phyloP scores from a whole-genome alignment of 2,329 filamentous ascomycete species.

The Uncinocarpus reesii region DNA sequence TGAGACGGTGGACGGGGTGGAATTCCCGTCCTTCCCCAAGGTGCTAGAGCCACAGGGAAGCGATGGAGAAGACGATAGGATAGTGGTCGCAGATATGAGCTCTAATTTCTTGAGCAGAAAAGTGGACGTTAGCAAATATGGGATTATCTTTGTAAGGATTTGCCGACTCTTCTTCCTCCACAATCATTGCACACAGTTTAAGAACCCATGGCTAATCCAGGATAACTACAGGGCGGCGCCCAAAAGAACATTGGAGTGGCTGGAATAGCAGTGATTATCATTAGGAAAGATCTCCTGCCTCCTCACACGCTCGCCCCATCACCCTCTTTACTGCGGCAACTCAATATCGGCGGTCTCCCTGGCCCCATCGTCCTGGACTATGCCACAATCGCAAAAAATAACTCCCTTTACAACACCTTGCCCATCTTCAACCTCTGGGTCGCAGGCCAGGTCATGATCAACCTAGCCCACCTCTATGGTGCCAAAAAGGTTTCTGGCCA shows the following conservation, averaged over 20 bases:
- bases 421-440: conserved; percentile 92
- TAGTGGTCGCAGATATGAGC: conserved; percentile 86
- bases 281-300: conserved; percentile 70
- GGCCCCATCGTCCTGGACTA: conserved; percentile 69
- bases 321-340: conserved; percentile 57
- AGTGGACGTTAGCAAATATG: conserved; percentile 69
- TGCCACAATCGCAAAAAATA: conserved; percentile 78
- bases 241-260: conserved; percentile 89
- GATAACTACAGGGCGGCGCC: conserved; percentile 50
- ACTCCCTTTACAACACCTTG: conserved; percentile 90
- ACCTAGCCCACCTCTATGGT: conserved; percentile 55
- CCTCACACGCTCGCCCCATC: conserved; percentile 56
- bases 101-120: conserved; percentile 82
- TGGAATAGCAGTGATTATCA: conserved; percentile 74
- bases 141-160: conserved; percentile 63
- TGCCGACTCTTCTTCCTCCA: not conserved
- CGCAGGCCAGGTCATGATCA: conserved; percentile 76
- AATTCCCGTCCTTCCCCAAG: conserved; percentile 67
- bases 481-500: conserved; percentile 64
- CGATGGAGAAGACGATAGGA: conserved; percentile 53
- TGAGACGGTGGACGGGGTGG: conserved; percentile 79
- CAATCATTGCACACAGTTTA: conserved; percentile 1
- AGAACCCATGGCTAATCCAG: not conserved
- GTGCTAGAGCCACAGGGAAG: conserved; percentile 46
- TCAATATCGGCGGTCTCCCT: conserved; percentile 57